Percentiles rank a stretch among this genome's conserved stretches.
Conservation (phyloP, 2,329 filamentous ascomycete genomes). For the Atkinsonella texensis region DNA sequence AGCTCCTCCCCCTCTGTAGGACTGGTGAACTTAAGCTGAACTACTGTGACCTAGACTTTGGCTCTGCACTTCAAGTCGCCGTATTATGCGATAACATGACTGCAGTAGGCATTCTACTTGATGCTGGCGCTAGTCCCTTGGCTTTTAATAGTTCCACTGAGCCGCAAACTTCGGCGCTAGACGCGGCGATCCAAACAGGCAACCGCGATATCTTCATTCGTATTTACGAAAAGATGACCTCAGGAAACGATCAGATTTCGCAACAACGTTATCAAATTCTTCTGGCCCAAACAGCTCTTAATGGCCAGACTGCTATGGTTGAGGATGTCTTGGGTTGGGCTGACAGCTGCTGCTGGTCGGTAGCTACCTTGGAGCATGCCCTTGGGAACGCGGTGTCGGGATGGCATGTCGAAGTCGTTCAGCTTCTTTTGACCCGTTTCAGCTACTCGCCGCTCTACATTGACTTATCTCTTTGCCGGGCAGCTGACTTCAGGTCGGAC, state of each 20-base stretch:
- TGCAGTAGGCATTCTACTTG: conserved; percentile 8
- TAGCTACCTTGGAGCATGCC: conserved; percentile 5
- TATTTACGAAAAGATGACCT: background rate
- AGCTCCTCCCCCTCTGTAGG: background rate
- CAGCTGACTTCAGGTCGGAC: background rate
- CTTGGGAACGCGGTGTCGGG: conserved; percentile 4
- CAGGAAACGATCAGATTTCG: background rate
- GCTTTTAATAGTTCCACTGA: background rate
- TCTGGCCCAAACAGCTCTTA: conserved; percentile 5
- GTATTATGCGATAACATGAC: conserved; percentile 5
- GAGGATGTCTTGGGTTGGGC: conserved; percentile 9
- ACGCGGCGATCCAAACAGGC: background rate
- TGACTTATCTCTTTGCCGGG: background rate
- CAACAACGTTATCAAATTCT: background rate
- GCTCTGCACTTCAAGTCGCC: conserved; percentile 9
- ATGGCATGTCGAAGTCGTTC: conserved; percentile 9
- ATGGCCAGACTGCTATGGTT: conserved; percentile 10
- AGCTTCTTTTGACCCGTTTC: conserved; percentile 6
- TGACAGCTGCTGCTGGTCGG: conserved; percentile 11
- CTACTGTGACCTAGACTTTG: conserved; percentile 2
- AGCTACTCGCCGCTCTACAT: conserved; percentile 1
- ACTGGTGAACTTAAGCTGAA: conserved; percentile 1
- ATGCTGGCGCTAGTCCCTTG: conserved; percentile 7
- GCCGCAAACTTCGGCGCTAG: background rate
- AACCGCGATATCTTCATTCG: conserved; percentile 4